Evolutionary conservation across 192 early-diverging fungal species (phyloP).

Genomic region (Podochytrium sp.): DNA sequence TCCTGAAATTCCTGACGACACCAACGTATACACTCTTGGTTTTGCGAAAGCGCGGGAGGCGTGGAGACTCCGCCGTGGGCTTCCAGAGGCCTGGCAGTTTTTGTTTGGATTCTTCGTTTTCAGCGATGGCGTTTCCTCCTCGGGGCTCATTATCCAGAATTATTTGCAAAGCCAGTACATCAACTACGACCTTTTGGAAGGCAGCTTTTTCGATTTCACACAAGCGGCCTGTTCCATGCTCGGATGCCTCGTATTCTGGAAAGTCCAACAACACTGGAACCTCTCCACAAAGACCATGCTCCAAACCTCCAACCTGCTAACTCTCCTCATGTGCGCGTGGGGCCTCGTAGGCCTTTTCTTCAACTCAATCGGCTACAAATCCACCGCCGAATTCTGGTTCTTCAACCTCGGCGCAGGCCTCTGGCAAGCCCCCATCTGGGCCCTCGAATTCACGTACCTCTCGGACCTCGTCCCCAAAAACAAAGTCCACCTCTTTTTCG

Average conservation of each 20-base stretch:
- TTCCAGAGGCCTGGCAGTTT: conserved; percentile 43
- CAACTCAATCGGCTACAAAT: conserved; percentile 24
- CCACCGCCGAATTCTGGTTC: conserved; percentile 29
- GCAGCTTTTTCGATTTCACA: conserved; percentile 35
- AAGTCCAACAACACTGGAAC: conserved; percentile 37
- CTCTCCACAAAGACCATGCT: conserved; percentile 42
- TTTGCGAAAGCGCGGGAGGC: conserved; percentile 14
- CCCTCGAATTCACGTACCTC: conserved; percentile 46
- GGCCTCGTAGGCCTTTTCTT: conserved; percentile 37
- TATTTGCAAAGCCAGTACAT: conserved; percentile 41
- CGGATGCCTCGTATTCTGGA: conserved; percentile 43
- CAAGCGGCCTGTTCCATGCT: conserved; percentile 43
- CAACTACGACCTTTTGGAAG: conserved; percentile 21
- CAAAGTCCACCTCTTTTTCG: conserved; percentile 48
- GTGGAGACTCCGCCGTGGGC: conserved; percentile 32
- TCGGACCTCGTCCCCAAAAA: conserved; percentile 44
- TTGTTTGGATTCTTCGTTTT: conserved; percentile 47
- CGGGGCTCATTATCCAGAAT: conserved; percentile 23
- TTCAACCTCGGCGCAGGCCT: conserved; percentile 35
- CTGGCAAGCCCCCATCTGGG: conserved; percentile 39
- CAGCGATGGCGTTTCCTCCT: conserved; percentile 38
- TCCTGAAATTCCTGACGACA: conserved; percentile 32
- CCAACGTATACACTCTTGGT: conserved; percentile 39
- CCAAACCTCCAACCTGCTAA: conserved; percentile 36
- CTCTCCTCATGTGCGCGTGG: conserved; percentile 40